These are phyloP conservation scores for Chiua virens DNA, from an alignment of 768 basidiomycete genomes.

Conservation along the genomic window DNA sequence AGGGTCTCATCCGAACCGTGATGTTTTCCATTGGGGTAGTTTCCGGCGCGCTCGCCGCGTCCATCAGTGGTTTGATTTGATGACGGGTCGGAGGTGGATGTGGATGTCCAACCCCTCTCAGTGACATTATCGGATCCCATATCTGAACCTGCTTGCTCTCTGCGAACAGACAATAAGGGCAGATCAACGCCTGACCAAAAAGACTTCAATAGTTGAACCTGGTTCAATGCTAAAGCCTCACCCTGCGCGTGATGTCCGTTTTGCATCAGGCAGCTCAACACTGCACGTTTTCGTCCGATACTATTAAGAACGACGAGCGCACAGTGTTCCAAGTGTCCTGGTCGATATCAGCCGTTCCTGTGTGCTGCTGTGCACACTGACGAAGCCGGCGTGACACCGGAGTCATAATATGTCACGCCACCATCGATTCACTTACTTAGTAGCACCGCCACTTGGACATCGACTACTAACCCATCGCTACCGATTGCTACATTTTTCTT, in stretches of 20 bases:
- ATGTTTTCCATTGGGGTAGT: conserved; percentile 33
- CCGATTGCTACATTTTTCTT: too few species aligned
- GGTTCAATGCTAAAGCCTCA: conserved; percentile 7
- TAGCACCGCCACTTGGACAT: conserved; percentile 17
- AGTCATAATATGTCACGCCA: conserved; percentile 1
- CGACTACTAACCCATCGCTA: too few species aligned
- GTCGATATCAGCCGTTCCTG: not conserved
- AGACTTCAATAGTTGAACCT: not conserved
- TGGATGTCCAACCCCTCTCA: conserved; percentile 49
- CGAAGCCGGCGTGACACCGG: conserved; percentile 8
- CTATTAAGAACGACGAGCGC: conserved; percentile 1
- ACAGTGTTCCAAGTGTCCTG: not conserved
- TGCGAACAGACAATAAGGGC: conserved; percentile 12
- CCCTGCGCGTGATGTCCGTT: conserved; percentile 29
- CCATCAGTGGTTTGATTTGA: conserved; percentile 38
- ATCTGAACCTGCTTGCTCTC: conserved; percentile 24
- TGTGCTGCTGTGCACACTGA: conserved; percentile 10
- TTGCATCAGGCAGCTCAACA: conserved; percentile 22
- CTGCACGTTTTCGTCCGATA: not conserved
- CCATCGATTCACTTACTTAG: too few species aligned
- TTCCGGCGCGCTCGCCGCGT: conserved; percentile 29
- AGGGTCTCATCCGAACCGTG: conserved; percentile 48
- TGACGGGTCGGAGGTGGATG: conserved; percentile 50
- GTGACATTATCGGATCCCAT: conserved; percentile 55
- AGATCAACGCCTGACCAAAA: conserved; percentile 18